A percentile compares a stretch with the other conserved stretches of the same genome.
These are phyloP conservation scores for Emmonsia crescens DNA, from an alignment of 2,329 filamentous ascomycete species.

Conservation along the genomic window DNA sequence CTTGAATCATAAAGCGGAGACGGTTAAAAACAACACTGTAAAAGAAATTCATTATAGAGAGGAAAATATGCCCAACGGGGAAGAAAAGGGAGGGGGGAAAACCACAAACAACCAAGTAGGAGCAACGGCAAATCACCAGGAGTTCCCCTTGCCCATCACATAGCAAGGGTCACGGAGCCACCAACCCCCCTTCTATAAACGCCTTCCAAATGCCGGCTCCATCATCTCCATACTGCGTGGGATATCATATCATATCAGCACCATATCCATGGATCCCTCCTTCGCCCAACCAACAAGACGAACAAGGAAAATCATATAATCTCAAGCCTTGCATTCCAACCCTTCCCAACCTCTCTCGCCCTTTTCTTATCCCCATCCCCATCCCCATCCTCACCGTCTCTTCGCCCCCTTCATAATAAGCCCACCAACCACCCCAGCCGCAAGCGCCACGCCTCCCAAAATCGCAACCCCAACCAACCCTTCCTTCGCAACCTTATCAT, in stretches of 20 bases:
- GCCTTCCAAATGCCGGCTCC: not conserved
- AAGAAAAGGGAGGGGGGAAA: no score
- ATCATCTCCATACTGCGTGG: not conserved
- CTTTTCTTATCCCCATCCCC: slow-evolving; percentile 11
- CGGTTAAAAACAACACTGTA: not conserved
- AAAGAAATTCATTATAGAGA: not conserved
- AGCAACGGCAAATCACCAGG: not conserved
- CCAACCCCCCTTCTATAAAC: not conserved
- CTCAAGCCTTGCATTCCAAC: not conserved
- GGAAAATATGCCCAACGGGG: not conserved
- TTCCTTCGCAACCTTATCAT: slow-evolving; percentile 93
- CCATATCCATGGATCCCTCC: not conserved
- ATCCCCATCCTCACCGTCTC: slow-evolving; percentile 43
- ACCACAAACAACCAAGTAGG: not conserved
- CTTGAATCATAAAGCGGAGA: not conserved
- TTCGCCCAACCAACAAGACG: not conserved
- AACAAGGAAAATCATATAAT: not conserved
- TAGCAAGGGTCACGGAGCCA: not conserved
- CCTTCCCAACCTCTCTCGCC: not conserved
- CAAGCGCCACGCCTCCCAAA: slow-evolving; percentile 82
- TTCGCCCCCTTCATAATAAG: slow-evolving; percentile 68
- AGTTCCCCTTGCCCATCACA: not conserved
- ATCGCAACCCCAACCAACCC: slow-evolving; percentile 91
- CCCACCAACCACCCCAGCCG: slow-evolving; percentile 83
- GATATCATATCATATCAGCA: not conserved